Base-by-base conservation (phyloP, 1,284 basidiomycete genomes). In the Leucoagaricus sp. region DNA sequence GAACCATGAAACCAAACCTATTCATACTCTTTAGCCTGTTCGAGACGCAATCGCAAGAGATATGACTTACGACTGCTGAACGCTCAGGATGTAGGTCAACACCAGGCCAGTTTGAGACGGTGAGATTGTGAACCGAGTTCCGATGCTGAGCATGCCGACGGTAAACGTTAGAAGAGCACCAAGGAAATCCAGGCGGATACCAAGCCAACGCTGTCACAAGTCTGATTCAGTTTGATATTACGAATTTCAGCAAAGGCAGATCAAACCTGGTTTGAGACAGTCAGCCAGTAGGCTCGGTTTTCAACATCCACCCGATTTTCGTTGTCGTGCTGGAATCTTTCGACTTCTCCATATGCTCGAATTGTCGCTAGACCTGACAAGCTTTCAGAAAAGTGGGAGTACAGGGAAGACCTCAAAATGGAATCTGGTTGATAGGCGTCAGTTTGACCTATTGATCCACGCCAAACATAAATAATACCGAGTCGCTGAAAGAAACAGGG, bases 311-410 rank as follows among this genome's bases (percentile, higher is more conserved):
- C 81, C n/a, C 86, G 80, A 36, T 83, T 77, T 63, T 88, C 79
- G 65, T 95, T 96, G 57, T 93, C 91, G 8, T 69, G 68, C 52
- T 82, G 71, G 78, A 98, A 96, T 26, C 90, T 80, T 4, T 82
- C 74, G 2, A 77, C 70, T 65, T 89, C 87, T 10, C 84, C 85
- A 61, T 95, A 96, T 0, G 93, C 92, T n/a, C 93, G 84, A 50
- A 96, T 93, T 1, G 93, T 96, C 1, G 89, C 81, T 42, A 96
- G 74, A 19, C 94, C 94, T 8, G 87, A 86, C 7, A 96, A 77
- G n/a, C 88, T 89, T 72, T 98, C 96, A 48, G 88, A 89, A 68
- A 95, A 93, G 71, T 94, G 92, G 6, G 91, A 86, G 67, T 95
- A 94, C n/a, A 93, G 75, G 2, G 84, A 79, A 1, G 81, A 81